Evolutionary conservation across 495 filamentous ascomycete genomes (phyloP), one percentile per base, ranked within the genome.

Genomic region (Chaetomium cochliodes): DNA sequence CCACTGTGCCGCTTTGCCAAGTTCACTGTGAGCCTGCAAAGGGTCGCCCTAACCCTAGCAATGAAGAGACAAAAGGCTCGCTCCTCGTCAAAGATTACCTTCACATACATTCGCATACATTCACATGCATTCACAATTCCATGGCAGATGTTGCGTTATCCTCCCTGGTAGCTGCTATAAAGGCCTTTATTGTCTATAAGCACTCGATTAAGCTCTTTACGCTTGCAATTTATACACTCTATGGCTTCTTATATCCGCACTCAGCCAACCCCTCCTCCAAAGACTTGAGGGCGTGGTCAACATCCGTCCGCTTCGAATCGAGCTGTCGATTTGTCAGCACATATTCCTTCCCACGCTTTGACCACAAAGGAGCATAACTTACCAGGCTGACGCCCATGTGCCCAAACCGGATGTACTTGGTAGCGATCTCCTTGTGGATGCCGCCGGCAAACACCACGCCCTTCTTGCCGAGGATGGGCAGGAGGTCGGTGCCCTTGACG

Each of bases 341-440:
- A 7, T 5, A 4, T 5, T 4, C 65, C 22, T 53, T 60, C 20
- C 18, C n/a, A 50, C 4, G 5, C 5, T 23, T 12, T 20, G 18
- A 12, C 5, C 46, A 22, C 61, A 25, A 39, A 44, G 3, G 47
- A 9, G 42, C 20, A 62, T 5, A 11, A 75, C 82, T 76, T 77
- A 86, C 82, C 62, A 96, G 90, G 77, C 88, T 93, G 55, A 97
- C 92, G 66, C 94, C 94, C 94, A 98, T 98, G 79, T 98, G 94
- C 39, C 93, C 93, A 64, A 86, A 84, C 22, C 84, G 80, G 65
- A 86, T 81, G 67, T 86, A 86, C 74, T 84, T 85, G 44, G 82
- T 54, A 4, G 76, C 81, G 63, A 86, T 85, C 72, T 83, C 82
- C 82, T 93, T 97, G 80, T 98, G 94, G 74, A 98, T 83, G 64